A percentile compares a stretch with the other conserved stretches of the same genome.
phyloP scores from a whole-genome alignment of 768 basidiomycete species.

The Exsudoporus frostii region DNA sequence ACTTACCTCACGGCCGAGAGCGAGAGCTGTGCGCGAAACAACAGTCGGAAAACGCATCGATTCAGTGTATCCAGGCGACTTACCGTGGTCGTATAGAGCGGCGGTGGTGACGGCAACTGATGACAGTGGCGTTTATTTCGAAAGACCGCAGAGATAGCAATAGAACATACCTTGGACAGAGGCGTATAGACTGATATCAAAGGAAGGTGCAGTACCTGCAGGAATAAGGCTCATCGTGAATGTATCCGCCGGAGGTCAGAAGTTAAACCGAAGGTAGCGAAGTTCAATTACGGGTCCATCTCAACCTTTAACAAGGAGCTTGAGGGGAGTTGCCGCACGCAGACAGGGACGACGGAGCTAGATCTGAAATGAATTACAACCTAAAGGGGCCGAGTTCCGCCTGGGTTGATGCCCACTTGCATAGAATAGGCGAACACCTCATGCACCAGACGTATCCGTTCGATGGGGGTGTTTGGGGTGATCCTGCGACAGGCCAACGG shows the following conservation, averaged over 20 bases:
- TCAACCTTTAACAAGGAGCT: constrained; percentile 14
- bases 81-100: constrained; percentile 31
- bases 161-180: constrained; percentile 24
- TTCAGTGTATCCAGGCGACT: neutral
- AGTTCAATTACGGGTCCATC: neutral
- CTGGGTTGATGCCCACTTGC: neutral
- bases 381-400: constrained; percentile 5
- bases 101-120: constrained; percentile 28
- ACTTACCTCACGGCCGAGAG: constrained; percentile 28
- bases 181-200: constrained; percentile 11
- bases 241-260: constrained; percentile 1
- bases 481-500: neutral
- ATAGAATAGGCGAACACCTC: neutral
- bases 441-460: neutral
- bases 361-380: constrained; percentile 8
- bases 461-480: neutral
- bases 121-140: constrained; percentile 3
- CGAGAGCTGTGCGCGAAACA: constrained; percentile 15
- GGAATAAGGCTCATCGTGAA: constrained; percentile 24
- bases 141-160: neutral
- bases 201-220: neutral
- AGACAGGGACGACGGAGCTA: neutral
- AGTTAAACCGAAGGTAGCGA: neutral
- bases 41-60: neutral
- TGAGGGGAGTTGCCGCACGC: neutral